phyloP scores from a whole-genome alignment of 768 basidiomycete species.

The Pulveroboletus sp. region DNA sequence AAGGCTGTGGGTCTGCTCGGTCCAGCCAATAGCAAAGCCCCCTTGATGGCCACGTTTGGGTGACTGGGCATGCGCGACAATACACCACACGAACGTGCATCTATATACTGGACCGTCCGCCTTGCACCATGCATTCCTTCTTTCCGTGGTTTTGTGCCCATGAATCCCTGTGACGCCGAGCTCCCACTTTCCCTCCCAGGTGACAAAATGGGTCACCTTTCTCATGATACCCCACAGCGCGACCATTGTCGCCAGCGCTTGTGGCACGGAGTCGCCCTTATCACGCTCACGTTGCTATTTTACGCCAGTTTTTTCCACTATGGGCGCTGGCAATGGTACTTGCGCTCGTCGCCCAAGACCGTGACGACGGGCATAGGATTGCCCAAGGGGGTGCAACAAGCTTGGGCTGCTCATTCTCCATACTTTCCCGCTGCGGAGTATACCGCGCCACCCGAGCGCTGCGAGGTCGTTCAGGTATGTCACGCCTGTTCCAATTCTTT shows the following conservation, averaged over 20 bases:
- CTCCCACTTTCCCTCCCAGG: conserved; percentile 6
- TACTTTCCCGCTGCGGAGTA: conserved; percentile 49
- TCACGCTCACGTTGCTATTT: conserved; percentile 16
- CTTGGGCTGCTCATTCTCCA: conserved; percentile 63
- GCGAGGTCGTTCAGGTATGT: conserved; percentile 53
- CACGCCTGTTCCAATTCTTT: neutral
- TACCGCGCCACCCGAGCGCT: conserved; percentile 40
- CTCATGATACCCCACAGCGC: neutral
- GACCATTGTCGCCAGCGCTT: conserved; percentile 1
- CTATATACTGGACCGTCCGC: conserved; percentile 7
- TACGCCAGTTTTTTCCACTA: conserved; percentile 11
- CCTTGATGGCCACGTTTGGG: conserved; percentile 7
- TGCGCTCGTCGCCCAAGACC: neutral
- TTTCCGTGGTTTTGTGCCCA: neutral
- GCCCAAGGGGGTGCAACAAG: conserved; percentile 24
- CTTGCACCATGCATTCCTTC: neutral
- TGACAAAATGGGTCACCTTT: conserved; percentile 2
- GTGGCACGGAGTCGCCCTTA: neutral
- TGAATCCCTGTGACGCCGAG: neutral
- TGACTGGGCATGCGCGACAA: conserved; percentile 1
- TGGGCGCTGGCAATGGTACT: conserved; percentile 5
- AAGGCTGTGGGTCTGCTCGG: neutral
- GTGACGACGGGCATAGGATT: conserved; percentile 1
- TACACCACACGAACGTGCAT: conserved; percentile 24
- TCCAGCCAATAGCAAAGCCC: neutral